A percentile compares a stretch with the other conserved stretches of the same genome.
Conservation (phyloP, 441 rosid genomes). For the Corymbia citriodora region DNA sequence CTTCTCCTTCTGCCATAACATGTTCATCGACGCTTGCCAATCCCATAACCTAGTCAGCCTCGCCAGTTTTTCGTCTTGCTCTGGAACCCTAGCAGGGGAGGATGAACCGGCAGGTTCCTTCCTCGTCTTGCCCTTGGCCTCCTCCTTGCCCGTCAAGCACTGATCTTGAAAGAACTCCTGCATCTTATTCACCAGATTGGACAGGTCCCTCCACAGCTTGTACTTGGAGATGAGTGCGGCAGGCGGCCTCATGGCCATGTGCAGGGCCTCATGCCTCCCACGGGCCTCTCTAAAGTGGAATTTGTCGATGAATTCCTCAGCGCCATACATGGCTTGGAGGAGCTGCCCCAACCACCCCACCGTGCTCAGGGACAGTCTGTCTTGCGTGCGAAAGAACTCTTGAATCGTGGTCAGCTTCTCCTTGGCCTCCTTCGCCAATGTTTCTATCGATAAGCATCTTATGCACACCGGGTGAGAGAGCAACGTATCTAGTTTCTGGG, state of each 20-base stretch:
- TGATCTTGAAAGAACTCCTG: background rate
- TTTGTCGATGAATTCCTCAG: background rate
- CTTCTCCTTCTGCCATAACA: too few species aligned
- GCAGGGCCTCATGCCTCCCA: background rate
- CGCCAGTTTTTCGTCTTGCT: background rate
- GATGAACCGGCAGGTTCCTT: too few species aligned
- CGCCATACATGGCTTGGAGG: background rate
- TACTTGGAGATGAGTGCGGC: background rate
- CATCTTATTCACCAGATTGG: background rate
- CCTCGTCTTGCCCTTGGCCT: background rate
- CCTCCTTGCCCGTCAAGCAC: too few species aligned
- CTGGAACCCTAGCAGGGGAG: background rate
- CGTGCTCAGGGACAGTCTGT: background rate
- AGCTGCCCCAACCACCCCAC: background rate
- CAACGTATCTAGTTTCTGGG: background rate
- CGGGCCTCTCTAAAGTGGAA: background rate
- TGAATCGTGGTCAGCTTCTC: background rate
- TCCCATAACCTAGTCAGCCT: background rate
- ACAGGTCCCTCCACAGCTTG: background rate
- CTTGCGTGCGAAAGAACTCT: background rate
- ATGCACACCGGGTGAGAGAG: background rate
- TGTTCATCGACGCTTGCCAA: background rate
- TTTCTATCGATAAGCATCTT: background rate
- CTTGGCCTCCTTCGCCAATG: background rate
- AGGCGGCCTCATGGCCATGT: rapidly evolving